Evolutionary conservation across 257 asterid species (phyloP).

Genomic region (Solanum neorickii): DNA sequence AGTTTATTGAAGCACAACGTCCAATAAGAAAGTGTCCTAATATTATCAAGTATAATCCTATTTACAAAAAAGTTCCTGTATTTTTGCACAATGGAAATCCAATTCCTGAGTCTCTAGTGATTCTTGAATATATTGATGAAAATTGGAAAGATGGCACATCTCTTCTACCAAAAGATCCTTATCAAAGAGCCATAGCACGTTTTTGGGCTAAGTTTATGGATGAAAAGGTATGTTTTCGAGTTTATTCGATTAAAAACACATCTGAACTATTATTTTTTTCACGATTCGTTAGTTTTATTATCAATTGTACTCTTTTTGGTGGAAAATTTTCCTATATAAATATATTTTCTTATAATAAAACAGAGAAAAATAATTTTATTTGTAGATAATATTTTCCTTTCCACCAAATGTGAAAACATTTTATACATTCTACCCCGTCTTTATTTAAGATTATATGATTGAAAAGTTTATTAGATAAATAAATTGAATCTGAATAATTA

Average conservation of each 20-base stretch:
- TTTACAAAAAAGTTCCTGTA: slow-evolving; percentile 31
- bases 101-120: slow-evolving; percentile 25
- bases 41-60: slow-evolving; percentile 34
- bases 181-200: slow-evolving; percentile 28
- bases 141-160: slow-evolving; percentile 19
- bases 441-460: too few relatives aligned
- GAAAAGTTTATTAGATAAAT: too few relatives aligned
- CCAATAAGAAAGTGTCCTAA: slow-evolving; percentile 17
- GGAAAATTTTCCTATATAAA: too few relatives aligned
- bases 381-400: too few relatives aligned
- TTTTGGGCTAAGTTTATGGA: slow-evolving; percentile 45
- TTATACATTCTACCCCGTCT: too few relatives aligned
- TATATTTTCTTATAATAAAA: too few relatives aligned
- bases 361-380: too few relatives aligned
- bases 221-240: slow-evolving; percentile 20
- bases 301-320: neutral
- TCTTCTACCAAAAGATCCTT: slow-evolving; percentile 31
- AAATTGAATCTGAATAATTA: neutral
- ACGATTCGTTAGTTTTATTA: too few relatives aligned
- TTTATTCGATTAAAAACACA: too few relatives aligned
- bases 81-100: slow-evolving; percentile 37
- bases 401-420: too few relatives aligned
- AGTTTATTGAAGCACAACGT: slow-evolving; percentile 19
- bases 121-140: slow-evolving; percentile 47
- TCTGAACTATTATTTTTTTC: too few relatives aligned